A percentile compares a stretch with the other conserved stretches of the same genome.
phyloP scores from a whole-genome alignment of 768 basidiomycete genomes.

The Tulasnella sp. region DNA sequence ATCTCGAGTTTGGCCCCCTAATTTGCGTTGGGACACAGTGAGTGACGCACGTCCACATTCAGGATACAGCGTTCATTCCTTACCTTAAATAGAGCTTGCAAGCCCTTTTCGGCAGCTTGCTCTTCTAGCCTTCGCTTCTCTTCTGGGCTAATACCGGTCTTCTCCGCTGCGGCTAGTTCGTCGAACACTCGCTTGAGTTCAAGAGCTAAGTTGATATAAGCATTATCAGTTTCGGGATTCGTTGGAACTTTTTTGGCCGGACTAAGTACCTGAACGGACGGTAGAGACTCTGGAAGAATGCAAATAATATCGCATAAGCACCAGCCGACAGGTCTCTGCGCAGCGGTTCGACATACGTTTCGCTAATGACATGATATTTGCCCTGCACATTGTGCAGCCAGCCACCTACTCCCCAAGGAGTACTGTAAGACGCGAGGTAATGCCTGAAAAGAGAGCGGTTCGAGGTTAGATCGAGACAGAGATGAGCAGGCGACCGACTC shows the following conservation, averaged over 20 bases:
- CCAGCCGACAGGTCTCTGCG: neutral
- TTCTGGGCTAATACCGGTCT: slow-evolving; percentile 71
- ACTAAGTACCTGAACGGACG: slow-evolving; percentile 50
- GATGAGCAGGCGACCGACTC: neutral
- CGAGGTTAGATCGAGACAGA: neutral
- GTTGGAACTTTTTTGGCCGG: neutral
- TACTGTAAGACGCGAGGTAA: slow-evolving; percentile 65
- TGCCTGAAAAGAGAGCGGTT: slow-evolving; percentile 48
- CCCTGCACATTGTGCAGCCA: slow-evolving; percentile 92
- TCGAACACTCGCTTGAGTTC: slow-evolving; percentile 88
- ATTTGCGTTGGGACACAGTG: neutral
- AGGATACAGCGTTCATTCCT: neutral
- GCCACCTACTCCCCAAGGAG: slow-evolving; percentile 76
- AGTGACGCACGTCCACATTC: slow-evolving; percentile 1
- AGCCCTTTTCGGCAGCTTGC: slow-evolving; percentile 87
- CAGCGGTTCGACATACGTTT: slow-evolving; percentile 59
- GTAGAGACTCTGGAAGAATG: slow-evolving; percentile 63
- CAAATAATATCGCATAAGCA: neutral
- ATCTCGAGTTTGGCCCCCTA: slow-evolving; percentile 92
- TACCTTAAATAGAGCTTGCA: slow-evolving; percentile 88
- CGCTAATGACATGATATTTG: slow-evolving; percentile 89
- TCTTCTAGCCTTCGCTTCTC: slow-evolving; percentile 82
- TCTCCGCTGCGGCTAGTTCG: slow-evolving; percentile 86
- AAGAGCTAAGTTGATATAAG: slow-evolving; percentile 47
- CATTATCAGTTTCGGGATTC: neutral